phyloP scores from a whole-genome alignment of 1,284 basidiomycete species.

The Rhizopogon hawkerae region DNA sequence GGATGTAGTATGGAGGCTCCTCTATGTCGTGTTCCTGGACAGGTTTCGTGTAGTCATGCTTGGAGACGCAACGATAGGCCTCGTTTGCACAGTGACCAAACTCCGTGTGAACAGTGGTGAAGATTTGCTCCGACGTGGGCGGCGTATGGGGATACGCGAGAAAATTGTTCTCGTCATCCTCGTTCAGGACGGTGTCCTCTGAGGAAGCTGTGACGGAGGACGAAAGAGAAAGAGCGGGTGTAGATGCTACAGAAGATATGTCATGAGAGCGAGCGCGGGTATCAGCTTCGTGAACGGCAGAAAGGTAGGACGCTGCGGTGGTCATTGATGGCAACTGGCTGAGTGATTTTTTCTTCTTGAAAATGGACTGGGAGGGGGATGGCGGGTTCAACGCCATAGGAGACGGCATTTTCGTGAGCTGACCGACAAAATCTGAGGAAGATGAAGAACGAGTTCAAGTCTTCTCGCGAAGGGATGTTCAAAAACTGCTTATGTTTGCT shows the following conservation, averaged over 20 bases:
- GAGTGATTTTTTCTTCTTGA: constrained; percentile 51
- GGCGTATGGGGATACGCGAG: constrained; percentile 51
- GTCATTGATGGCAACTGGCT: constrained; percentile 38
- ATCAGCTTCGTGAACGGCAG: constrained; percentile 63
- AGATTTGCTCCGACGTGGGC: constrained; percentile 69
- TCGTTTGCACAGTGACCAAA: constrained; percentile 80
- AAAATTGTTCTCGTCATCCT: constrained; percentile 41
- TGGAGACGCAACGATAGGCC: constrained; percentile 57
- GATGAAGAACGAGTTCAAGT: constrained; percentile 4
- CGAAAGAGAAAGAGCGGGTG: constrained; percentile 61
- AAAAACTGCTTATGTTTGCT: constrained; percentile 1
- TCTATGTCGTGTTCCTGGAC: constrained; percentile 51
- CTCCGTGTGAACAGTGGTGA: constrained; percentile 72
- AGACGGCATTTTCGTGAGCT: constrained; percentile 34
- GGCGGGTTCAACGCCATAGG: constrained; percentile 41
- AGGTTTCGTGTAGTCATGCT: constrained; percentile 46
- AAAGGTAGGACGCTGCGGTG: constrained; percentile 64
- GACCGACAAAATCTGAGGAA: constrained; percentile 6
- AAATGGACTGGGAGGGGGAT: constrained; percentile 47
- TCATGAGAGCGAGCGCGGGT: constrained; percentile 41
- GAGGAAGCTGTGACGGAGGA: constrained; percentile 59
- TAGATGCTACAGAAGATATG: constrained; percentile 31
- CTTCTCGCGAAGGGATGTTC: not conserved
- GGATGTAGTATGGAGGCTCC: constrained; percentile 85
- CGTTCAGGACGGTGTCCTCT: constrained; percentile 53